phyloP scores from a whole-genome alignment of 2,329 filamentous ascomycete species.

The Trichocomaceae sp. region DNA sequence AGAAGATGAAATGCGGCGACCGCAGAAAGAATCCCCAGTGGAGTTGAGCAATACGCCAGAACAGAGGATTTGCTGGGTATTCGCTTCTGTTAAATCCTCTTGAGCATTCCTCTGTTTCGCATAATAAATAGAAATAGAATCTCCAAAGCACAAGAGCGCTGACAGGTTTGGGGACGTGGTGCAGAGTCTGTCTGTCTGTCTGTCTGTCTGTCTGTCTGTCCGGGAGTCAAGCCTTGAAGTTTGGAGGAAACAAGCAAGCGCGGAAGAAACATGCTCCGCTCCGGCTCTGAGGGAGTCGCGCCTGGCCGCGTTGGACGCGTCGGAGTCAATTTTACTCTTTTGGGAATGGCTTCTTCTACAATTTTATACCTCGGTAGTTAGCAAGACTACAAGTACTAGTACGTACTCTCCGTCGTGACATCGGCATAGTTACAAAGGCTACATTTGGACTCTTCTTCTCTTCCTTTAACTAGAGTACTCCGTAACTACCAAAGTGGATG shows the following conservation, averaged over 20 bases:
- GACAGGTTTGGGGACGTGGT: neutral
- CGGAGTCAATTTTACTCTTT: conserved; percentile 4
- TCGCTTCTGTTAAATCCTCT: neutral
- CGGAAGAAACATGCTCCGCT: neutral
- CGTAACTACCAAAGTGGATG: too few relatives aligned
- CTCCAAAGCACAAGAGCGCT: neutral
- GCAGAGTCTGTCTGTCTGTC: neutral
- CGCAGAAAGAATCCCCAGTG: conserved; percentile 1
- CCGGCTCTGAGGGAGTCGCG: neutral
- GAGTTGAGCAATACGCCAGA: conserved; percentile 3
- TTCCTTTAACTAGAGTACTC: too few relatives aligned
- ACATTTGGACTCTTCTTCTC: too few relatives aligned
- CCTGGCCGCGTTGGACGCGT: neutral
- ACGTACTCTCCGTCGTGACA: too few relatives aligned
- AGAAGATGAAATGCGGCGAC: neutral
- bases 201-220: neutral
- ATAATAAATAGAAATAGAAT: neutral
- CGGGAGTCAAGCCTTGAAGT: neutral
- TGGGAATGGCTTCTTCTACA: neutral
- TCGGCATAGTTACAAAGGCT: too few relatives aligned
- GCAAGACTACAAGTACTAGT: neutral
- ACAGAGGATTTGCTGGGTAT: neutral
- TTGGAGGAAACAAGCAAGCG: neutral
- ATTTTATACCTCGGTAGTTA: neutral
- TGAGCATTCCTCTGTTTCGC: neutral